Percentiles rank a stretch among this genome's conserved stretches.
These are phyloP conservation scores for Pterulicium gracile DNA, from an alignment of 1,284 basidiomycete genomes.

Conservation along the genomic window DNA sequence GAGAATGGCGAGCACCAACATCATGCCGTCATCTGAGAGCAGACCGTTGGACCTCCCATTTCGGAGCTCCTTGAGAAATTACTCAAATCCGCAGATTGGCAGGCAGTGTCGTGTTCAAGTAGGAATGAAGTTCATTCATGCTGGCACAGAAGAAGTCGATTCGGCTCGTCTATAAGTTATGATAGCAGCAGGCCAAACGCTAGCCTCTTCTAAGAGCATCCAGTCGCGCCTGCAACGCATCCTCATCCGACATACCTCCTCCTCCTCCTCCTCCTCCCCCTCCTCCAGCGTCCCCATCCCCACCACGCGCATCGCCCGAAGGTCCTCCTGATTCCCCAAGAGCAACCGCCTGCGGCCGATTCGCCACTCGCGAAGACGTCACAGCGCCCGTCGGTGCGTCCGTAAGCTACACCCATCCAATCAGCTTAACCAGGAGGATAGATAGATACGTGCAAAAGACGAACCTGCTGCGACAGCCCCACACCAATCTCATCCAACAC, in stretches of 20 bases:
- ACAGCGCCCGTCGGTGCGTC: slow-evolving; percentile 74
- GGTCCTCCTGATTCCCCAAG: slow-evolving; percentile 53
- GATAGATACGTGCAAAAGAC: slow-evolving; percentile 14
- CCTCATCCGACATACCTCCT: slow-evolving; percentile 62
- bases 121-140: too few relatives aligned
- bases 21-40: too few relatives aligned
- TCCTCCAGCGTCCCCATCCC: slow-evolving; percentile 25
- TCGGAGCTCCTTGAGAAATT: too few relatives aligned
- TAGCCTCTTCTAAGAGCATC: slow-evolving; percentile 69
- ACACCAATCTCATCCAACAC: slow-evolving; percentile 98
- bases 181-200: too few relatives aligned
- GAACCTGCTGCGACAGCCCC: slow-evolving; percentile 81
- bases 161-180: too few relatives aligned
- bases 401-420: slow-evolving; percentile 46
- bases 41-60: too few relatives aligned
- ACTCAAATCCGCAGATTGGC: too few relatives aligned
- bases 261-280: slow-evolving; percentile 25
- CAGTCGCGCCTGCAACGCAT: slow-evolving; percentile 79
- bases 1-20: too few relatives aligned
- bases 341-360: slow-evolving; percentile 72
- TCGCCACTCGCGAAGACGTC: slow-evolving; percentile 49
- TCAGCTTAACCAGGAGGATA: slow-evolving; percentile 8
- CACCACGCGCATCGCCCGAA: slow-evolving; percentile 18
- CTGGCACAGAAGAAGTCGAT: too few relatives aligned
- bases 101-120: too few relatives aligned